Evolutionary conservation across 148 eudicot genomes (phyloP).

Genomic region (Salicornia ramosissima): DNA sequence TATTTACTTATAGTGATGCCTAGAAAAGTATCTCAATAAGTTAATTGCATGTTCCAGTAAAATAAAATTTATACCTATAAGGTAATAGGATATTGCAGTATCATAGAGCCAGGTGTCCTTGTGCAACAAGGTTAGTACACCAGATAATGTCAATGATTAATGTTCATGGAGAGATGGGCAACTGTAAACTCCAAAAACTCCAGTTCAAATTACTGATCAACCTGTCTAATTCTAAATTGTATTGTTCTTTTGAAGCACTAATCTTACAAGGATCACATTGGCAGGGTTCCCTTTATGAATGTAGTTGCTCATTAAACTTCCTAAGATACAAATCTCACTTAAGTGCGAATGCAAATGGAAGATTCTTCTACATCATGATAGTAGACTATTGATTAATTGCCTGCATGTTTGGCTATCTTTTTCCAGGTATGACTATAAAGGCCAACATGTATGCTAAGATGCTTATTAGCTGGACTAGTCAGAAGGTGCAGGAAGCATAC

Average conservation of each 20-base stretch:
- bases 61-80: background rate
- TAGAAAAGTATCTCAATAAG: background rate
- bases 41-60: background rate
- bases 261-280: background rate
- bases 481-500: slow-evolving; percentile 81
- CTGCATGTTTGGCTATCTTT: slow-evolving; percentile 8
- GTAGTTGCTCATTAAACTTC: background rate
- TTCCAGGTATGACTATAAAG: slow-evolving; percentile 86
- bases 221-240: background rate
- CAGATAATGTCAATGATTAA: background rate
- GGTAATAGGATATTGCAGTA: no score
- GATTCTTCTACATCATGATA: background rate
- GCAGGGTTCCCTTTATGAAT: background rate
- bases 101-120: background rate
- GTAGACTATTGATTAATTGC: background rate
- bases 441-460: slow-evolving; percentile 87
- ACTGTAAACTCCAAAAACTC: background rate
- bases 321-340: background rate
- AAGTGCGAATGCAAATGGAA: background rate
- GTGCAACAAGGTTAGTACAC: background rate
- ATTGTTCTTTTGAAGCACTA: background rate
- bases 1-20: background rate
- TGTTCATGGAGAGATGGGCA: background rate
- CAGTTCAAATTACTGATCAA: background rate
- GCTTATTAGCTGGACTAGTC: slow-evolving; percentile 97